Evolutionary conservation across 305 asterid genomes (phyloP), one percentile per base, ranked within the genome.

Genomic region (Fraxinus platypoda): DNA sequence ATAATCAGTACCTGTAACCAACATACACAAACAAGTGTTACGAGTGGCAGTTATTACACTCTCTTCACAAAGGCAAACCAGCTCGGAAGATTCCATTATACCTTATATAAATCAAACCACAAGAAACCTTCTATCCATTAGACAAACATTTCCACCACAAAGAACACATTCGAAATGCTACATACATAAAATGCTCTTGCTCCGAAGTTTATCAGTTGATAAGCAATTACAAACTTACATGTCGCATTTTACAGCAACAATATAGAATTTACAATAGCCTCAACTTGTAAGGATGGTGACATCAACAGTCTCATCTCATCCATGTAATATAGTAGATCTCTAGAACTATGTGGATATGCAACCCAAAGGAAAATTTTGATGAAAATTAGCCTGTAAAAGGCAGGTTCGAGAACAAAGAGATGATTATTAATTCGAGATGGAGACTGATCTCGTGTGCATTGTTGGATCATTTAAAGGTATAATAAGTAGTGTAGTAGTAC

Each of bases 1-100:
- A 96, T 92, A 74, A 94, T 91, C 81, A 94, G 82, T 86, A 96
- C 98, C 99, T 96, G 85, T 4, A 57, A 46, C 54, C 83, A 78
- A 70, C 46, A 62, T 28, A 12, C 6, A 38, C 59, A 28, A 78
- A 7, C 8, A 31, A 72, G 34, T 75, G 80, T 54, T 72, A 28
- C n/a, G 57, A 15, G 25, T 49, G 46, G 62, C 74, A 33, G 43
- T 78, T 37, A 5, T 30, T 8, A 66, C 34, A 25, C 52, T 6
- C 19, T 41, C 19, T 62, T 23, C 76, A 54, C 35, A 62, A 74
- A 59, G 28, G 21, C 80, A 57, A 83, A 38, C 68, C 25, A 64
- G 12, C 21, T 75, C 31, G 1, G 28, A 59, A 62, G 52, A 19
- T 41, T n/a, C 54, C 33, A 64, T 41, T 19, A 54, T 9, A 38